Conservation (phyloP, 2,329 filamentous ascomycete genomes). For the Cyanodermella asteris region DNA sequence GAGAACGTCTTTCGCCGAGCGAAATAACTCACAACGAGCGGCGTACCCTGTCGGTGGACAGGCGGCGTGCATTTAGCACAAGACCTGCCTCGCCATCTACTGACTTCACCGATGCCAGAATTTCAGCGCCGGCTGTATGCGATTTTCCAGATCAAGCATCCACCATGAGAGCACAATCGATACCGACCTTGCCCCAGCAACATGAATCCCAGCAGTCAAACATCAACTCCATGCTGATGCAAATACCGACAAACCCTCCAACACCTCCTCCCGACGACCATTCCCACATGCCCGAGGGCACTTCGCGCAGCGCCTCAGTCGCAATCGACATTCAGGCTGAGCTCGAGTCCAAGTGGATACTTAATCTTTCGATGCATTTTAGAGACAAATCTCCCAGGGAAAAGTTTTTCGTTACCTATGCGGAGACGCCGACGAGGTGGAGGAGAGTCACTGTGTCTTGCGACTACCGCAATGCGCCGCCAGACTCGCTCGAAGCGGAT, state of each 20-base stretch:
- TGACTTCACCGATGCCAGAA: conserved; percentile 15
- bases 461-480: conserved; percentile 65
- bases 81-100: conserved; percentile 23
- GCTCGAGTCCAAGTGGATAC: conserved; percentile 73
- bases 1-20: conserved; percentile 48
- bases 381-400: conserved; percentile 78
- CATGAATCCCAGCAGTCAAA: conserved; percentile 1
- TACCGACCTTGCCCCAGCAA: neutral
- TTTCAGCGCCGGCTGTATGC: conserved; percentile 20
- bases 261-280: conserved; percentile 5
- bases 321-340: conserved; percentile 45
- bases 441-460: conserved; percentile 78
- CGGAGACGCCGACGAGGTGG: conserved; percentile 58
- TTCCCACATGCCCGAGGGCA: conserved; percentile 25
- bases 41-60: conserved; percentile 42
- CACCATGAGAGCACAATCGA: conserved; percentile 2
- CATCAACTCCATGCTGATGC: conserved; percentile 1
- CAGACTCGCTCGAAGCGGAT: conserved; percentile 68
- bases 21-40: conserved; percentile 43
- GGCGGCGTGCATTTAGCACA: conserved; percentile 19
- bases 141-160: conserved; percentile 13
- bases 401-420: conserved; percentile 95
- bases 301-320: conserved; percentile 16
- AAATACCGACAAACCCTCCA: conserved; percentile 4
- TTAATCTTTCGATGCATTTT: conserved; percentile 97